Evolutionary conservation across 306 rosid genomes (phyloP), one percentile per base, ranked within the genome.

Genomic region (Fagus crenata): DNA sequence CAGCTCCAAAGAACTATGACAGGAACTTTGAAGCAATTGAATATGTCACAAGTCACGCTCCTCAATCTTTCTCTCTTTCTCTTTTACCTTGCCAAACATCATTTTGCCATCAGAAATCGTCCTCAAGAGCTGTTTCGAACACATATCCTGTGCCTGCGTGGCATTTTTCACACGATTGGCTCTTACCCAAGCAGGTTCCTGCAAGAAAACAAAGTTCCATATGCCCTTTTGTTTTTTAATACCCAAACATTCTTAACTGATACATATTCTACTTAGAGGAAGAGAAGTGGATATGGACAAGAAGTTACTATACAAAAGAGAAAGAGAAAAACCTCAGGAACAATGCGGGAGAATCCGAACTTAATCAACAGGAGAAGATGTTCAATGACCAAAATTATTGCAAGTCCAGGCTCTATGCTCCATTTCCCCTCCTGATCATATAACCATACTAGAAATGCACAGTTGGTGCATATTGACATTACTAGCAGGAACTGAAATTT

Each of bases 131-230:
- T 89, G 90, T 81, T 89, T 89, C 40, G 91, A 89, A 74, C 92
- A 96, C 80, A 92, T 80, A 84, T 87, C 82, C 73, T 89, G 98
- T 0, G 93, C 98, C 58, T 85, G 87, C 12, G 93, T 84, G 1
- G 87, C 92, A 42, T 77, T 83, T 78, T 89, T 88, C 65, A 82
- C 89, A 0, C 99, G 98, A 82, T 80, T 84, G 22, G 97, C 99
- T 86, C 79, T 87, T 31, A 95, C 98, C 99, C 99, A 96, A 15
- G 97, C 99, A 7, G 99, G 99, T 82, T 96, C 99, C 99, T 96
- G 85, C 63, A 55, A 84, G 73, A 72, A 53, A 83, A 41, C 69
- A 22, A 59, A 71, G 18, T 22, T 15, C 36, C 77, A 54, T 18
- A 12, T 17, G 53, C 69, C 72, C 15, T 41, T 18, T 17, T 28